phyloP scores from a whole-genome alignment of 2,329 filamentous ascomycete genomes.

The Periconia macrospinosa region DNA sequence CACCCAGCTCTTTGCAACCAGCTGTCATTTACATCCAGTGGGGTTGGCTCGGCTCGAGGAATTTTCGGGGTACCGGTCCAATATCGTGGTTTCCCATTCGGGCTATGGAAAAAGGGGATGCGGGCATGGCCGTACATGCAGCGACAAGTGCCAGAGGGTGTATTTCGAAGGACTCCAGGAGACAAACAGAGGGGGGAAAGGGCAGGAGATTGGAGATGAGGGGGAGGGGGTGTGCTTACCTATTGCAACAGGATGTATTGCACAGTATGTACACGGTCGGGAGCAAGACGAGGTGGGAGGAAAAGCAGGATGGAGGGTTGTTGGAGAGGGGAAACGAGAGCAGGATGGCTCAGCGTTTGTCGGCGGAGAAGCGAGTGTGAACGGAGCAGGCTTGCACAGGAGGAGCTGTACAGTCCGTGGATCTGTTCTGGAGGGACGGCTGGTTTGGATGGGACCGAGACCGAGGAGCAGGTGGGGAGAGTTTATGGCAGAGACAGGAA shows the following conservation, averaged over 20 bases:
- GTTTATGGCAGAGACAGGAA: conserved; percentile 40
- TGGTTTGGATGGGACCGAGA: conserved; percentile 23
- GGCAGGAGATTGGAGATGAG: conserved; percentile 7
- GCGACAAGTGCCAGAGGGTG: not conserved
- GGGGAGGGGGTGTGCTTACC: conserved; percentile 23
- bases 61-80: no score
- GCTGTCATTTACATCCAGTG: no score
- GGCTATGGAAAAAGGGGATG: not conserved
- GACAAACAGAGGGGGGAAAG: not conserved
- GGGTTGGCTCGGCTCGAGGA: no score
- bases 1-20: no score
- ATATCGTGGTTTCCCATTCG: not conserved
- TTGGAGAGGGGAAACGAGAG: conserved; percentile 28
- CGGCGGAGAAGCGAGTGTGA: conserved; percentile 20
- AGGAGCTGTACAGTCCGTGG: conserved; percentile 32
- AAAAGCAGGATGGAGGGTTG: conserved; percentile 41
- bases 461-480: conserved; percentile 40
- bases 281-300: conserved; percentile 24
- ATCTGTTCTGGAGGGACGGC: conserved; percentile 39
- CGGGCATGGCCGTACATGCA: not conserved
- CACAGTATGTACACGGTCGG: conserved; percentile 17
- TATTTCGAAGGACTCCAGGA: not conserved
- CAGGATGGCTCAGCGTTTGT: conserved; percentile 33
- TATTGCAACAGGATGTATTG: conserved; percentile 22
- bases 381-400: conserved; percentile 30